A percentile compares a stretch with the other conserved stretches of the same genome.
phyloP scores from a whole-genome alignment of 805 yeast genomes.

The Candida schatavii region DNA sequence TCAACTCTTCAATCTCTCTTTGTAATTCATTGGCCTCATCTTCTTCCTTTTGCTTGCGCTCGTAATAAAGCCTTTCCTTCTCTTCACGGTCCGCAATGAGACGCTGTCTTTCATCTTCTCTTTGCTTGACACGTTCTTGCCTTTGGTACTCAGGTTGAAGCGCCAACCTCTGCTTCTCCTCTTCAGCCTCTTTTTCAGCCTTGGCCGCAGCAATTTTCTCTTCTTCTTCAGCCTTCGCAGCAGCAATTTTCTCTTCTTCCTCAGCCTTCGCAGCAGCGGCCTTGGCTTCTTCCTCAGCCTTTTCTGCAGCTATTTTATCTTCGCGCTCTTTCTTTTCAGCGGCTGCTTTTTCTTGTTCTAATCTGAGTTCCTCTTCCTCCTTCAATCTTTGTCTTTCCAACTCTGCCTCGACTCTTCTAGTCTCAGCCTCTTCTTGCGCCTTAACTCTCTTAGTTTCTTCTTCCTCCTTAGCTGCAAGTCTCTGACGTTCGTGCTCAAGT shows the following conservation, averaged over 20 bases:
- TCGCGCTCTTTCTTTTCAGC: constrained; percentile 23
- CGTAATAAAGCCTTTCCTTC: constrained; percentile 21
- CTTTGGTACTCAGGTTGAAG: constrained; percentile 26
- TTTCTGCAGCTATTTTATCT: constrained; percentile 14
- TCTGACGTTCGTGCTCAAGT: constrained; percentile 32
- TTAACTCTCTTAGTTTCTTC: constrained; percentile 29
- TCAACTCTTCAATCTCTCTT: constrained; percentile 31
- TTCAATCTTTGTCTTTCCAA: constrained; percentile 37
- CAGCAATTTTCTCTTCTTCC: constrained; percentile 9
- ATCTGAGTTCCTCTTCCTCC: constrained; percentile 31
- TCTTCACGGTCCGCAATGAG: constrained; percentile 25
- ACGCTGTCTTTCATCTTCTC: constrained; percentile 25
- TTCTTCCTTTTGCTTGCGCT: constrained; percentile 23
- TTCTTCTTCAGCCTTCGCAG: constrained; percentile 10
- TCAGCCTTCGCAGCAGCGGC: constrained; percentile 9
- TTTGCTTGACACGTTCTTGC: constrained; percentile 19
- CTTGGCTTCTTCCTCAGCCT: constrained; percentile 10
- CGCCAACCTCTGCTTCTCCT: constrained; percentile 18
- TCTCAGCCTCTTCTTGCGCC: constrained; percentile 41
- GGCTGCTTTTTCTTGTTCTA: constrained; percentile 20
- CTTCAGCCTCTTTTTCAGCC: constrained; percentile 22
- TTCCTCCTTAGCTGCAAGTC: constrained; percentile 43
- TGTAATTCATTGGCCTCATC: constrained; percentile 28
- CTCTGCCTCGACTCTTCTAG: constrained; percentile 22
- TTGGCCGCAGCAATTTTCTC: constrained; percentile 12